Conservation (phyloP, 2,329 filamentous ascomycete species). For the Corniculantispora saksenae region DNA sequence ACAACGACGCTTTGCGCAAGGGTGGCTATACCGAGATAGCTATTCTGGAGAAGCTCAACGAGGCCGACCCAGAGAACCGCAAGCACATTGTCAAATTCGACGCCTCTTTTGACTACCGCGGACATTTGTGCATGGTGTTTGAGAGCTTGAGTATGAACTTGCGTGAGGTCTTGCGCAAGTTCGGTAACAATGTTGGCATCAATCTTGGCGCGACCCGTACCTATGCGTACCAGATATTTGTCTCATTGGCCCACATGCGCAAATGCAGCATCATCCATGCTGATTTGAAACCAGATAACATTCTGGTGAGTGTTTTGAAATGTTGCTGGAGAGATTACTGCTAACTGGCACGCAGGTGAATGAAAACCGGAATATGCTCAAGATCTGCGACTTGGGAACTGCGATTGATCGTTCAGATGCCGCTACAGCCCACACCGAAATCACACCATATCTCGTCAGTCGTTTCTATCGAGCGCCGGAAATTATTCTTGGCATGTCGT, state of each 20-base stretch:
- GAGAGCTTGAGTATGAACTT: slow-evolving; percentile 93
- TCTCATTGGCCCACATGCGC: slow-evolving; percentile 82
- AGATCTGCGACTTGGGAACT: slow-evolving; percentile 96
- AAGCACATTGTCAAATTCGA: slow-evolving; percentile 90
- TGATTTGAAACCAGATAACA: slow-evolving; percentile 97
- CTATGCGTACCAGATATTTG: slow-evolving; percentile 93
- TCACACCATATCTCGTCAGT: slow-evolving; percentile 93
- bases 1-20: slow-evolving; percentile 90
- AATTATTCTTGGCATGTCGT: slow-evolving; percentile 94
- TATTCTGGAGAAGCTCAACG: slow-evolving; percentile 84
- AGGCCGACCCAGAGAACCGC: slow-evolving; percentile 82
- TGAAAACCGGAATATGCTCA: slow-evolving; percentile 79
- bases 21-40: slow-evolving; percentile 93
- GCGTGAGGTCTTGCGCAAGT: slow-evolving; percentile 92
- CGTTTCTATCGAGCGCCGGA: slow-evolving; percentile 97
- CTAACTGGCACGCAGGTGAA: slow-evolving; percentile 59
- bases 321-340: background rate
- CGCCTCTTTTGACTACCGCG: slow-evolving; percentile 88
- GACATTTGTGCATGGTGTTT: slow-evolving; percentile 94
- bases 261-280: slow-evolving; percentile 94
- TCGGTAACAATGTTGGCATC: slow-evolving; percentile 90
- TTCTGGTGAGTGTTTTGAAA: slow-evolving; percentile 60
- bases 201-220: slow-evolving; percentile 83
- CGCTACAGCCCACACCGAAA: slow-evolving; percentile 71
- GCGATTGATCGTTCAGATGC: slow-evolving; percentile 85